A percentile compares a stretch with the other conserved stretches of the same genome.
Conservation (phyloP, 495 filamentous ascomycete species). For the Beverwykella pulmonaria region DNA sequence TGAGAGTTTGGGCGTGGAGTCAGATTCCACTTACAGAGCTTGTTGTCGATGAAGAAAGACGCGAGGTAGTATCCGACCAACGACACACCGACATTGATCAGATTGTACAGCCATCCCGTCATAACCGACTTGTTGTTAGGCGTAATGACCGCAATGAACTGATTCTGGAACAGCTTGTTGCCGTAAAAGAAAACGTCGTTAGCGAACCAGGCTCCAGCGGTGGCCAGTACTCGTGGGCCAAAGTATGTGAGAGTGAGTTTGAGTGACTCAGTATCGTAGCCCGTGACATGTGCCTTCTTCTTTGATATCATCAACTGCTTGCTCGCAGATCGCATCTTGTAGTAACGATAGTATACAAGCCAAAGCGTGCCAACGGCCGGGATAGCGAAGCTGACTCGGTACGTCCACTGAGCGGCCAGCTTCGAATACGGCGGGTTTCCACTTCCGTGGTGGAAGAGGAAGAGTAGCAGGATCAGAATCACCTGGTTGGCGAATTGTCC, state of each 20-base stretch:
- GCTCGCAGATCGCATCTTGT: constrained; percentile 78
- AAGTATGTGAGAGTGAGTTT: constrained; percentile 75
- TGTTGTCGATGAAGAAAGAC: constrained; percentile 82
- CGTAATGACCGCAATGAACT: constrained; percentile 79
- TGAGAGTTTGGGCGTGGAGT: not conserved
- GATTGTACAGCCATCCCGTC: constrained; percentile 85
- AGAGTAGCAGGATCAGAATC: constrained; percentile 75
- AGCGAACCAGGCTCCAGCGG: constrained; percentile 80
- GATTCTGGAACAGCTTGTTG: constrained; percentile 91
- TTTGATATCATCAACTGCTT: constrained; percentile 76
- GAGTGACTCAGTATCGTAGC: constrained; percentile 83
- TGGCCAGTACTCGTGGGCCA: constrained; percentile 79
- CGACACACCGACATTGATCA: constrained; percentile 82
- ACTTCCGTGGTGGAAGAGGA: constrained; percentile 76
- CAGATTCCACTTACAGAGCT: constrained; percentile 56
- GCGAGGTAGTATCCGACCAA: constrained; percentile 82
- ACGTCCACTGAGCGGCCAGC: constrained; percentile 76
- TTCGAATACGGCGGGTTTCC: constrained; percentile 73
- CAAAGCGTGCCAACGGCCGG: constrained; percentile 86
- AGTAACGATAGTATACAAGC: constrained; percentile 87
- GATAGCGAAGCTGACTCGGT: constrained; percentile 81
- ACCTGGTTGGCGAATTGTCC: constrained; percentile 91
- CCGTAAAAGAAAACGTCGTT: constrained; percentile 98
- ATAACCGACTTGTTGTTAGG: constrained; percentile 65
- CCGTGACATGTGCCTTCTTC: constrained; percentile 81